Evolutionary conservation across 176 grass and related monocot genomes (phyloP).

Genomic region (Bromus sterilis): DNA sequence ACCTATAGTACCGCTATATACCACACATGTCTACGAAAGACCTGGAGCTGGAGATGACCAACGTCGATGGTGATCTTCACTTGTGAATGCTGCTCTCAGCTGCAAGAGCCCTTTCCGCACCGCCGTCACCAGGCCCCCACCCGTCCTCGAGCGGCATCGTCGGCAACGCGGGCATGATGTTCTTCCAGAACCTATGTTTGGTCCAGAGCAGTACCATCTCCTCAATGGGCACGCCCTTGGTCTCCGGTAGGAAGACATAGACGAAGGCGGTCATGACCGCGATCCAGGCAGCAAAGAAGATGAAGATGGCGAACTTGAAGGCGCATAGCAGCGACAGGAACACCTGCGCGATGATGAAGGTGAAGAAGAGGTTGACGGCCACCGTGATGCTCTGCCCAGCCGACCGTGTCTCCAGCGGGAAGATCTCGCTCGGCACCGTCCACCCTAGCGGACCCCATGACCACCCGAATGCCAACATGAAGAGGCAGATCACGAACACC

Average conservation of each 20-base stretch:
- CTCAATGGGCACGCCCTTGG: slow-evolving; percentile 90
- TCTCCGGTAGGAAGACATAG: slow-evolving; percentile 68
- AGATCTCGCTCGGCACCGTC: slow-evolving; percentile 94
- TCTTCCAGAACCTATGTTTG: slow-evolving; percentile 92
- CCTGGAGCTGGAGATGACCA: too few relatives aligned
- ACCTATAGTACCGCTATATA: too few relatives aligned
- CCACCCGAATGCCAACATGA: slow-evolving; percentile 83
- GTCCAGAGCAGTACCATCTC: slow-evolving; percentile 92
- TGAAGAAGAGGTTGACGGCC: slow-evolving; percentile 77
- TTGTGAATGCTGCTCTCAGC: neutral
- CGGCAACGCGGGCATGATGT: slow-evolving; percentile 69
- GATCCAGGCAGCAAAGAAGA: slow-evolving; percentile 94
- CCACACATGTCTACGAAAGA: too few relatives aligned
- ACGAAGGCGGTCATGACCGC: slow-evolving; percentile 82
- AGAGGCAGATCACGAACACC: slow-evolving; percentile 85
- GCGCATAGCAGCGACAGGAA: slow-evolving; percentile 72
- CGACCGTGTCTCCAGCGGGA: slow-evolving; percentile 80
- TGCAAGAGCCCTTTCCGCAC: neutral
- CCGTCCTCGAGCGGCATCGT: slow-evolving; percentile 35
- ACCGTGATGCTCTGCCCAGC: slow-evolving; percentile 97
- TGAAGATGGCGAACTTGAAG: slow-evolving; percentile 92
- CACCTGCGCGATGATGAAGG: slow-evolving; percentile 77
- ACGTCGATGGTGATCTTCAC: neutral
- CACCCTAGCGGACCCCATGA: slow-evolving; percentile 93
- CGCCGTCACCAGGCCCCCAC: neutral